phyloP scores from a whole-genome alignment of 345 rosid genomes.

The Dovyalis caffra region DNA sequence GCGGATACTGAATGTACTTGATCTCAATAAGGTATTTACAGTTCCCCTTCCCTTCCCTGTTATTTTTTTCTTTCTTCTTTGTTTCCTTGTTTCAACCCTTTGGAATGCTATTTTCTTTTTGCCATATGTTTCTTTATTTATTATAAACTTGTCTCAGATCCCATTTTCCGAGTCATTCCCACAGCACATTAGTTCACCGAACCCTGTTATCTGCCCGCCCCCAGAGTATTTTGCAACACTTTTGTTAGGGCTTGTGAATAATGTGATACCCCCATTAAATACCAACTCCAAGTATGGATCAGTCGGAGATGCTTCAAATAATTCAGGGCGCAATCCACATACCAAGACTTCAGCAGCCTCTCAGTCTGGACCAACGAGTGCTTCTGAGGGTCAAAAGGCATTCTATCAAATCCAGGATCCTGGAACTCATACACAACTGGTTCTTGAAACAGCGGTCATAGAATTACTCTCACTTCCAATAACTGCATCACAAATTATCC shows the following conservation, averaged over 20 bases:
- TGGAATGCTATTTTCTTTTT: neutral
- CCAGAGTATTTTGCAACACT: conserved; percentile 89
- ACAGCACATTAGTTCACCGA: conserved; percentile 63
- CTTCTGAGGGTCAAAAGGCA: conserved; percentile 77
- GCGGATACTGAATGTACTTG: conserved; percentile 74
- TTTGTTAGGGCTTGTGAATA: conserved; percentile 81
- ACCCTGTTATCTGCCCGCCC: conserved; percentile 77
- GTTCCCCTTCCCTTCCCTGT: neutral
- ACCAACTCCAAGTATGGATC: conserved; percentile 66
- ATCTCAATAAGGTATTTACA: conserved; percentile 72
- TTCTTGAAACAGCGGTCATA: conserved; percentile 92
- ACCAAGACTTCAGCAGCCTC: conserved; percentile 63
- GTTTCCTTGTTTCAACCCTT: neutral
- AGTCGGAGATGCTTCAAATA: conserved; percentile 53
- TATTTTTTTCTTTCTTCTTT: neutral
- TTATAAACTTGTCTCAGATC: conserved; percentile 50
- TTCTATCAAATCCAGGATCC: conserved; percentile 99
- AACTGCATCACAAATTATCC: conserved; percentile 74
- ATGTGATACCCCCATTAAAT: conserved; percentile 86
- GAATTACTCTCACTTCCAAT: conserved; percentile 96
- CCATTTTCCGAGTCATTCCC: conserved; percentile 96
- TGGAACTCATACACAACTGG: conserved; percentile 89
- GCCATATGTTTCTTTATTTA: neutral
- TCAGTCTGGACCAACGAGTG: conserved; percentile 67
- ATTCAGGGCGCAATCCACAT: conserved; percentile 57